Base-by-base conservation (phyloP, 768 basidiomycete genomes). In the Boletus rubescentipes region DNA sequence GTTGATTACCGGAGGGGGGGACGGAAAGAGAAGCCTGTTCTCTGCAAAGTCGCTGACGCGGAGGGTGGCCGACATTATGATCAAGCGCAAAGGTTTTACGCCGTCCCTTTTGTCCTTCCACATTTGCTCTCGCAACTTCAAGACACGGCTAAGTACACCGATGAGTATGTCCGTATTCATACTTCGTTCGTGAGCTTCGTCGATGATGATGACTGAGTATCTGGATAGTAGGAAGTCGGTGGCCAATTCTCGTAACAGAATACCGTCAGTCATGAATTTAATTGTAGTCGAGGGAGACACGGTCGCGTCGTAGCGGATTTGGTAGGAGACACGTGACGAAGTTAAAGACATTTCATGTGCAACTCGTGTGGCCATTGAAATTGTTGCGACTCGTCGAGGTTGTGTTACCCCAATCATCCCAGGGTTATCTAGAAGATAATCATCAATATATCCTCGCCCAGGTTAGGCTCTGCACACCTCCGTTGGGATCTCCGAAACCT, bases 261-360 rank as follows among this genome's bases (percentile, higher is more conserved):
- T 93, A 75, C 97, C 97, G 63, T 99, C 97, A 7, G 97, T 99
- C 95, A 98, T 98, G 77, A 98, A 99, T 70, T 98, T 98, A 77
- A 99, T 94, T 9, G 86, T 86, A 2, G 97, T 99, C 20, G 83
- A 79, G 1, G 92, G 79, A 4, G 93, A 93, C 0, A 93, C 87
- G 1, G 93, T 98, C 2, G 93, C 89, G 61, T 98, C 96, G 67
- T 98, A 99, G 56, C 97, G 89, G 57, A 99, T 98, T 69, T 98
- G 95, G 70, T 98, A 95, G 0, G 97, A 96, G 7, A 98, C 92
- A 23, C 82, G 78, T 1, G 87, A 86, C 1, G 87, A 77, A 1
- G 90, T 80, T 14, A 98, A 75, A 6, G 90, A 89, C n/a, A 99
- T 76, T 72, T 99, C 97, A 45, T 89, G 79, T n/a, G 87, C 87